These are phyloP conservation scores for Cytospora chrysosperma DNA, from an alignment of 2,329 filamentous ascomycete species.

Conservation along the genomic window DNA sequence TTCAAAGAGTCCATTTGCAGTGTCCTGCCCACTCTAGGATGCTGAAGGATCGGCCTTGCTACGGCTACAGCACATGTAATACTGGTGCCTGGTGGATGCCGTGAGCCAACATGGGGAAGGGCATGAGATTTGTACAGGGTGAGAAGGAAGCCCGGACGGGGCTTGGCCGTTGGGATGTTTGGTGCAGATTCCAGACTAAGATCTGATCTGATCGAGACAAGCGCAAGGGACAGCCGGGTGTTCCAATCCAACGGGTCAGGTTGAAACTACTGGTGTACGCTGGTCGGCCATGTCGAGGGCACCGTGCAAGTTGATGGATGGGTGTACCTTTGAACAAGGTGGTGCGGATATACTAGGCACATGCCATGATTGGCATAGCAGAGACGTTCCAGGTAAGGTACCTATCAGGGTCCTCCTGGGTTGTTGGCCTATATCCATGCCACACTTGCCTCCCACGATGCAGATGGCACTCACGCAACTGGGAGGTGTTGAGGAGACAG, in stretches of 20 bases:
- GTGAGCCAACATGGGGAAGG: not conserved
- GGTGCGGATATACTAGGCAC: not conserved
- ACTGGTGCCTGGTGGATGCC: constrained; percentile 21
- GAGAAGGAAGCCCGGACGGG: constrained; percentile 19
- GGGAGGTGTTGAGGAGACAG: not conserved
- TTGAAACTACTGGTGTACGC: not conserved
- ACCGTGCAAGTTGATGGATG: not conserved
- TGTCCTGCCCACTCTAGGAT: constrained; percentile 12
- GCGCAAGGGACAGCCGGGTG: constrained; percentile 1
- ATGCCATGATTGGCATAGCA: not conserved
- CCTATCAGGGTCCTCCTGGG: not conserved
- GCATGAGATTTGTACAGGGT: not conserved
- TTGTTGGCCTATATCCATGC: no score
- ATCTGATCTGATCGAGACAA: constrained; percentile 2
- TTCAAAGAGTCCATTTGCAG: constrained; percentile 9
- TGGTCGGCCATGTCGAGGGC: not conserved
- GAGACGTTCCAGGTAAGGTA: not conserved
- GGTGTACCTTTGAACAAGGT: not conserved
- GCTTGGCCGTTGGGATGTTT: constrained; percentile 18
- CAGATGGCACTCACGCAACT: not conserved
- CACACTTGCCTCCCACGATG: not conserved
- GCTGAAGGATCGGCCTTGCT: constrained; percentile 24
- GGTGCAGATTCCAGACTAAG: constrained; percentile 17
- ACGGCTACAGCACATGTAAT: constrained; percentile 20
- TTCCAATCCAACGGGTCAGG: not conserved